Conservation (phyloP, 345 rosid species). For the Dipteronia dyeriana region DNA sequence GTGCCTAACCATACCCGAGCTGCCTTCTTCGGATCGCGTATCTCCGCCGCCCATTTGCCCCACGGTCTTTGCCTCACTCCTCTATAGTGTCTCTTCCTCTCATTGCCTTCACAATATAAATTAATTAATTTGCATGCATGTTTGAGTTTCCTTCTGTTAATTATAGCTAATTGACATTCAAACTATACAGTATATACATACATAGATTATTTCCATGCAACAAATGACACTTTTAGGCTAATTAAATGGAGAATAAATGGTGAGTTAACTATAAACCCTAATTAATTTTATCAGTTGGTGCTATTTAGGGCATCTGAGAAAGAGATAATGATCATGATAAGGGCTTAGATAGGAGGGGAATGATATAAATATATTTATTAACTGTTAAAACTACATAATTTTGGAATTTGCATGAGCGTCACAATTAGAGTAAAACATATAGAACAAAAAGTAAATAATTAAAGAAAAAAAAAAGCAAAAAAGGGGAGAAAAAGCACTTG, state of each 20-base stretch:
- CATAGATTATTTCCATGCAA: no score
- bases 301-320: neutral
- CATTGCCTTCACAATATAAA: slow-evolving; percentile 25
- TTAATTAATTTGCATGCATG: neutral
- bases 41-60: slow-evolving; percentile 63
- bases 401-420: no score
- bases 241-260: no score
- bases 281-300: no score
- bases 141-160: neutral
- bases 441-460: neutral
- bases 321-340: no score
- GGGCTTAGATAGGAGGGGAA: no score
- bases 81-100: slow-evolving; percentile 44
- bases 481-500: neutral
- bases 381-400: no score
- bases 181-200: no score
- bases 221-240: neutral
- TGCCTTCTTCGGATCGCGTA: slow-evolving; percentile 54
- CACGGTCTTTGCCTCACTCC: slow-evolving; percentile 63
- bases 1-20: slow-evolving; percentile 73
- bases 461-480: no score
- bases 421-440: neutral
- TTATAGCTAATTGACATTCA: no score
- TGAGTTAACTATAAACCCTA: neutral
- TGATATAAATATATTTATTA: neutral